phyloP scores from a whole-genome alignment of 805 yeast species.

The Komagataella kurtzmanii region DNA sequence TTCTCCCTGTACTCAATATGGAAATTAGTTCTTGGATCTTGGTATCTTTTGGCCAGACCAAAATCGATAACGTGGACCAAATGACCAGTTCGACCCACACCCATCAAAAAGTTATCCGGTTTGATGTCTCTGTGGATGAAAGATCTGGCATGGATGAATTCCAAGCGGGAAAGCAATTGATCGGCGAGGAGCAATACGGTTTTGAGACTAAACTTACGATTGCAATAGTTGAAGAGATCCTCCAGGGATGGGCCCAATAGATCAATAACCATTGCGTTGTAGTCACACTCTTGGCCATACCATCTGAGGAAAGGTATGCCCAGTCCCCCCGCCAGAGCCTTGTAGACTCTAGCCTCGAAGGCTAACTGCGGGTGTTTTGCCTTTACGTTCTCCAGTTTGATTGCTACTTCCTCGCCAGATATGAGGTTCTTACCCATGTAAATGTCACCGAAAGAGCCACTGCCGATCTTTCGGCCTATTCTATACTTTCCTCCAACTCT shows the following conservation, averaged over 20 bases:
- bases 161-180: slow-evolving; percentile 87
- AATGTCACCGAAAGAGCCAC: slow-evolving; percentile 96
- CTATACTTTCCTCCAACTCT: slow-evolving; percentile 91
- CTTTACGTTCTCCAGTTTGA: slow-evolving; percentile 76
- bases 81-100: slow-evolving; percentile 86
- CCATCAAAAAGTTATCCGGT: slow-evolving; percentile 79
- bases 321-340: slow-evolving; percentile 88
- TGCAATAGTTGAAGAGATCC: slow-evolving; percentile 92
- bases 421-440: slow-evolving; percentile 87
- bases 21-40: slow-evolving; percentile 87
- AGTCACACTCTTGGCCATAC: slow-evolving; percentile 95
- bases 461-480: slow-evolving; percentile 89
- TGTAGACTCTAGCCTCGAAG: slow-evolving; percentile 93
- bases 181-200: slow-evolving; percentile 89
- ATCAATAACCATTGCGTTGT: slow-evolving; percentile 94
- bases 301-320: slow-evolving; percentile 96
- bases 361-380: slow-evolving; percentile 96
- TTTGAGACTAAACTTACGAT: slow-evolving; percentile 83
- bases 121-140: slow-evolving; percentile 78
- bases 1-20: slow-evolving; percentile 96
- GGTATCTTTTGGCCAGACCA: slow-evolving; percentile 85
- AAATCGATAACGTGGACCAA: slow-evolving; percentile 91
- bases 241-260: slow-evolving; percentile 90
- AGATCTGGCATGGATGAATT: slow-evolving; percentile 89
- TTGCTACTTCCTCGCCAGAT: slow-evolving; percentile 96